Evolutionary conservation across 2,329 filamentous ascomycete species (phyloP), one percentile per base, ranked within the genome.

Genomic region (Acrodontium crateriforme): DNA sequence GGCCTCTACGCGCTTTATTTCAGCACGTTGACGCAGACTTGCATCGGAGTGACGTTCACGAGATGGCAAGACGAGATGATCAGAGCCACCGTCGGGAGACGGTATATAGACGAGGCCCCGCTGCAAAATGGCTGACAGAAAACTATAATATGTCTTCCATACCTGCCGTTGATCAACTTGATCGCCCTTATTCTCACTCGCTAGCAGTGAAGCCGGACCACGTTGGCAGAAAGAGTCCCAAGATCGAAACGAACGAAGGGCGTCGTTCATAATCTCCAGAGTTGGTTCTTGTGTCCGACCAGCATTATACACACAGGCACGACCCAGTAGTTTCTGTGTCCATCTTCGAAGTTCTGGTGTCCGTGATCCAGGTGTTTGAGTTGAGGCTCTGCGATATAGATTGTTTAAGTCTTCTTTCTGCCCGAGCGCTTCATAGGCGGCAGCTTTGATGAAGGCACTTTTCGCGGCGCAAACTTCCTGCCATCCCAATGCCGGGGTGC

Each of bases 71-170:
- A 24, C 55, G 46, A 38, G 52, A n/a, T n/a, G n/a, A 45, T 29
- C 59, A 39, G 36, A 63, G 0, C 62, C 60, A 8, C 33, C 20
- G 8, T 21, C 24, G 6, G 34, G 24, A 5, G 41, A 35, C 7
- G 40, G 27, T 12, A 39, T 41, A 27, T 73, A 80, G 0, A 73
- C 60, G 13, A 80, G 47, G 33, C 73, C 69, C 29, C 71, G 58
- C 42, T 77, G 74, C 5, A 94, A 54, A 18, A 92, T 71, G n/a
- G 63, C 64, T 2, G 84, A 91, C 11, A 94, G 59, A 1, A 78
- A 71, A 24, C 71, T 59, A 49, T 93, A 93, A 52, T 94, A 94
- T 37, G 81, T 72, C 43, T 70, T 74, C 85, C 85, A 94, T 24
- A 92, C 73, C 21, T 71, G 60, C 36, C 78, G 65, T 37, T 78